Conservation (phyloP, 1,284 basidiomycete species). For the Trametes sp. region DNA sequence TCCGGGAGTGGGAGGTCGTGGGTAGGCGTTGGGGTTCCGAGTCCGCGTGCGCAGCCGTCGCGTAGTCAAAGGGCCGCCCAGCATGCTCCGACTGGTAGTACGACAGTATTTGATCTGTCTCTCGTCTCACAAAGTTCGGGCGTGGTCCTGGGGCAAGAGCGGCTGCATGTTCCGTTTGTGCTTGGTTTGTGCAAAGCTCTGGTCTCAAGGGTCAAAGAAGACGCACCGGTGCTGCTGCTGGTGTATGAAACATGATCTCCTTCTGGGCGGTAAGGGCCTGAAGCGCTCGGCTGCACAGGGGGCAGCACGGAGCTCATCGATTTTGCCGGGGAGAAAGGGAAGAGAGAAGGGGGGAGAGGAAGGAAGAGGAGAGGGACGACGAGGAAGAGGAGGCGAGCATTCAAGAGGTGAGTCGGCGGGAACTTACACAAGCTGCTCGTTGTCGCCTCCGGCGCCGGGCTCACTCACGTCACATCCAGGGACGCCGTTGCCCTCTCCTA, state of each 20-base stretch:
- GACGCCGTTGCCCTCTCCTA: neutral
- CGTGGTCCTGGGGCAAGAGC: constrained; percentile 33
- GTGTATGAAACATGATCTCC: constrained; percentile 1
- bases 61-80: constrained; percentile 38
- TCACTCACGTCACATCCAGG: constrained; percentile 2
- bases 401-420: neutral
- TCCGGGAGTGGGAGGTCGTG: constrained; percentile 13
- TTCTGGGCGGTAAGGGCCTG: constrained; percentile 1
- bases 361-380: neutral
- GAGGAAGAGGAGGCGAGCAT: neutral
- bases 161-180: constrained; percentile 13
- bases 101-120: constrained; percentile 44
- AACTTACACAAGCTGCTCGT: too few species aligned
- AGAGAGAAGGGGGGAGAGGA: neutral
- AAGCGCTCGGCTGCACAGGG: constrained; percentile 18
- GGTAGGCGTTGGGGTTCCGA: constrained; percentile 13
- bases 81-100: constrained; percentile 45
- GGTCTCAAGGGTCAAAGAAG: neutral
- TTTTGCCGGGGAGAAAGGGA: constrained; percentile 1
- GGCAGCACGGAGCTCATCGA: constrained; percentile 27
- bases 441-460: too few species aligned
- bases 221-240: constrained; percentile 21
- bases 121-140: constrained; percentile 38
- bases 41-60: constrained; percentile 29
- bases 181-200: neutral